Evolutionary conservation across 2,329 filamentous ascomycete species (phyloP), one percentile per base, ranked within the genome.

Genomic region (Colletotrichum sp.): DNA sequence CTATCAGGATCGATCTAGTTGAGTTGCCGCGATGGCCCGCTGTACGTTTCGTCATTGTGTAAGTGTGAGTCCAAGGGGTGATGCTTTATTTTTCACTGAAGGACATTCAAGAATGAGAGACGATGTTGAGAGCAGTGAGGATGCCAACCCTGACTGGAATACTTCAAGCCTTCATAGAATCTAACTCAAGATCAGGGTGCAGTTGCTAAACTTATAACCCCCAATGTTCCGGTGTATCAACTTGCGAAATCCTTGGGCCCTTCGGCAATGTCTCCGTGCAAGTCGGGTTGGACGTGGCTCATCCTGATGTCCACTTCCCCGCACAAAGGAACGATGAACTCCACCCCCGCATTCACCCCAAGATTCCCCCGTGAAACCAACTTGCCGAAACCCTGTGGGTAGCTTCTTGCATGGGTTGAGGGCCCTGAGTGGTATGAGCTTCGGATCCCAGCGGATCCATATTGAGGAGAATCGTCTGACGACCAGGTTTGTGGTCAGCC

Each of bases 11-110:
- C 2, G 72, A 68, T 30, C 63, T 69, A 7, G 59, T 30, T 2
- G 75, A 77, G 64, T 75, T 77, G 26, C 62, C 75, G 5, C 75
- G 75, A 26, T 75, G 75, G 18, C 75, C 72, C 12, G 60, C 70
- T 34, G 30, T n/a, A 21, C 55, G 62, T 7, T 55, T 72, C 15
- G 18, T n/a, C 63, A 72, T 49, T 6, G 18, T 57, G 7, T 1
- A 12, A 30, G 16, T n/a, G 18, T 26, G 2, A 7, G n/a, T 18
- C 28, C n/a, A 4, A 4, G 10, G 4, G 0, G 39, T 3, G 4
- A 52, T 52, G 12, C n/a, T 52, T 13, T 13, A 0, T 21, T 0
- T 12, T n/a, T 5, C 39, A 49, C 18, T n/a, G 0, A n/a, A 52
- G 4, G 10, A 21, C 2, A 21, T 3, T 9, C n/a, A 21, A 21